phyloP scores from a whole-genome alignment of 2,329 filamentous ascomycete genomes.

The Daldinia sp. region DNA sequence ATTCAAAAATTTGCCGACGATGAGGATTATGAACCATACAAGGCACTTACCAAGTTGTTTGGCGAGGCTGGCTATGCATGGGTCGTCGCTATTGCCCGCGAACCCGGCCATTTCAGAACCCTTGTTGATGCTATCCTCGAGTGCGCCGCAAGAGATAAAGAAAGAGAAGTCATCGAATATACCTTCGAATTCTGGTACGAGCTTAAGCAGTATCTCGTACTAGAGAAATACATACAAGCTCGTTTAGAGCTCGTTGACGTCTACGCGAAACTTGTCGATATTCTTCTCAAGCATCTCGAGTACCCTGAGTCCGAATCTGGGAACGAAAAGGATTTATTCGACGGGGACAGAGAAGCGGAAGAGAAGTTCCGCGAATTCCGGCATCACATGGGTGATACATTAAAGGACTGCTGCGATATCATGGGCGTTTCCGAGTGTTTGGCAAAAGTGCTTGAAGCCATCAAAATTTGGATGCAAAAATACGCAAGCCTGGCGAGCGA shows the following conservation, averaged over 20 bases:
- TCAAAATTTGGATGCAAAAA: constrained; percentile 86
- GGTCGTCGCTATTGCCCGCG: constrained; percentile 88
- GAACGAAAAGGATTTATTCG: constrained; percentile 85
- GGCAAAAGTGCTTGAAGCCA: constrained; percentile 84
- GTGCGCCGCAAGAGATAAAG: constrained; percentile 85
- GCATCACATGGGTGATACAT: constrained; percentile 95
- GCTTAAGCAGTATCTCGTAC: constrained; percentile 91
- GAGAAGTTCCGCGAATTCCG: constrained; percentile 97
- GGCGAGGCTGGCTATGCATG: constrained; percentile 93
- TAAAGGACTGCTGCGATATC: constrained; percentile 97
- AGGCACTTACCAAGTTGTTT: constrained; percentile 88
- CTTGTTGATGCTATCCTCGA: constrained; percentile 93
- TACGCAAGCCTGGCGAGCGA: constrained; percentile 79
- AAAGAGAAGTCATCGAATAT: constrained; percentile 88
- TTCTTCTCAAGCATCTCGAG: constrained; percentile 89
- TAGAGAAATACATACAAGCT: constrained; percentile 88
- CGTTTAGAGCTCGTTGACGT: constrained; percentile 79
- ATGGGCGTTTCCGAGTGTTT: constrained; percentile 93
- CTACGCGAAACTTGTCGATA: constrained; percentile 88
- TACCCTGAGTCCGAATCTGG: constrained; percentile 80
- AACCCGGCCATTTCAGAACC: constrained; percentile 81
- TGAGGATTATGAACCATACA: constrained; percentile 86
- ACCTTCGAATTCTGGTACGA: constrained; percentile 99
- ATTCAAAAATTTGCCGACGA: constrained; percentile 78
- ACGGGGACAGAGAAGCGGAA: constrained; percentile 93